These are phyloP conservation scores for Erodium moschatum DNA, from an alignment of 441 rosid species.

Conservation along the genomic window DNA sequence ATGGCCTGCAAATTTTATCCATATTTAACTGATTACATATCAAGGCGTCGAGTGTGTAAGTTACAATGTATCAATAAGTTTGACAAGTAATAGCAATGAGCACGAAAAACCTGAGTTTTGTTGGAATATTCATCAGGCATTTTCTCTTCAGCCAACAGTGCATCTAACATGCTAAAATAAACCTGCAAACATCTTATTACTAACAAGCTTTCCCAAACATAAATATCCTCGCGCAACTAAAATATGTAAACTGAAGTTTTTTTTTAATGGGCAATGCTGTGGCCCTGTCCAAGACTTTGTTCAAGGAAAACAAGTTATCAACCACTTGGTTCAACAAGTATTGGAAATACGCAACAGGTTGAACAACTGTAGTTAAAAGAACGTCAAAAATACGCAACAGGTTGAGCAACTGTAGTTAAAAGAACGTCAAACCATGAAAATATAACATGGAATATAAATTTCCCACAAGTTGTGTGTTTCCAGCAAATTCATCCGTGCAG, in stretches of 20 bases:
- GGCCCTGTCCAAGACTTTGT: not conserved
- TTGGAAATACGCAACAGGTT: too few relatives aligned
- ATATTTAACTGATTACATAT: not conserved
- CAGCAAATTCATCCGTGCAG: not conserved
- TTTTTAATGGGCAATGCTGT: not conserved
- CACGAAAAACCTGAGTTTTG: constrained; percentile 56
- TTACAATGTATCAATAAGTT: not conserved
- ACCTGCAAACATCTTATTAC: constrained; percentile 35
- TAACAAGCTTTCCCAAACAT: constrained; percentile 12
- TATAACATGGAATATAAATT: not conserved
- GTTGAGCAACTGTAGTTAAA: not conserved
- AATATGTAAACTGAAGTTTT: not conserved
- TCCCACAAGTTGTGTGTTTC: not conserved
- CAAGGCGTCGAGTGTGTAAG: not conserved
- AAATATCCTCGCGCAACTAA: not conserved
- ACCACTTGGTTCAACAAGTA: not conserved
- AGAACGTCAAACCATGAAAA: not conserved
- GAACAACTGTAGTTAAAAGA: not conserved
- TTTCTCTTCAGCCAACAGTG: constrained; percentile 65
- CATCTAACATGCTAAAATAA: constrained; percentile 74
- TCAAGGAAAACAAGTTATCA: not conserved
- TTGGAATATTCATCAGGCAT: constrained; percentile 59
- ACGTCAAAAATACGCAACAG: not conserved
- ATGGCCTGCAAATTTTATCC: constrained; percentile 37
- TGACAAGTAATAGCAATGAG: constrained; percentile 13